These are phyloP conservation scores for Nidula niveotomentosa DNA, from an alignment of 1,284 basidiomycete genomes.

Conservation along the genomic window DNA sequence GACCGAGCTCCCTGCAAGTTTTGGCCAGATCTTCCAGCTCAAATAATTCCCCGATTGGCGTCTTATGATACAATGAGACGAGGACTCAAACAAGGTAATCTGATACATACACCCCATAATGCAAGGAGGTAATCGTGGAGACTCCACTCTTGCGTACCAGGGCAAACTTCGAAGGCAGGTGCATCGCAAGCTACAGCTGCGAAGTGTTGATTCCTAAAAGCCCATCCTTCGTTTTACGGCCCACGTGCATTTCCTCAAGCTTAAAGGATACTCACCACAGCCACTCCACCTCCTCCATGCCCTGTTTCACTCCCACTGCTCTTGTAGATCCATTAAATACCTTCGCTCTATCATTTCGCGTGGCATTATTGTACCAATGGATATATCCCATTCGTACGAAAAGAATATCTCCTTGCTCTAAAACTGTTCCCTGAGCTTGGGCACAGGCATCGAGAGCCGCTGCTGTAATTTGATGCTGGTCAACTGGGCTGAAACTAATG, in stretches of 20 bases:
- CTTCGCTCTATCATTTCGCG: slow-evolving; percentile 10
- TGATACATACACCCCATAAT: slow-evolving; percentile 17
- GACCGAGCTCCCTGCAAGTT: slow-evolving; percentile 14
- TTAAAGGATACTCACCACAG: slow-evolving; percentile 11
- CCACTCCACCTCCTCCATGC: slow-evolving; percentile 17
- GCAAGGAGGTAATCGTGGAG: slow-evolving; percentile 20
- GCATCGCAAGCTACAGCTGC: slow-evolving; percentile 18
- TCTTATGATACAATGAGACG: slow-evolving; percentile 6
- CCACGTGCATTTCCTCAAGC: neutral
- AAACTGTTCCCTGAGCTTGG: slow-evolving; percentile 11
- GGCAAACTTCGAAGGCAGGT: slow-evolving; percentile 18
- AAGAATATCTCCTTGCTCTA: slow-evolving; percentile 20
- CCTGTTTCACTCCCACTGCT: slow-evolving; percentile 13
- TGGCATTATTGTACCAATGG: slow-evolving; percentile 16
- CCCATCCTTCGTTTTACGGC: neutral
- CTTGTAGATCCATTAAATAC: slow-evolving; percentile 3
- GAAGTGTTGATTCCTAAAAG: slow-evolving; percentile 18
- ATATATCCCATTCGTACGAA: slow-evolving; percentile 20
- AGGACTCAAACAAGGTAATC: neutral
- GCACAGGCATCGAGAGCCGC: slow-evolving; percentile 16
- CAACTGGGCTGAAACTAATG: slow-evolving; percentile 11
- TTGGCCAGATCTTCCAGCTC: slow-evolving; percentile 18
- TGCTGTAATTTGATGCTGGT: slow-evolving; percentile 14
- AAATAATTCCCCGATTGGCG: slow-evolving; percentile 21
- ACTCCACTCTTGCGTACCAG: slow-evolving; percentile 15